Evolutionary conservation across 495 filamentous ascomycete species (phyloP), one percentile per base, ranked within the genome.

Genomic region (Aspergillus sparsus): DNA sequence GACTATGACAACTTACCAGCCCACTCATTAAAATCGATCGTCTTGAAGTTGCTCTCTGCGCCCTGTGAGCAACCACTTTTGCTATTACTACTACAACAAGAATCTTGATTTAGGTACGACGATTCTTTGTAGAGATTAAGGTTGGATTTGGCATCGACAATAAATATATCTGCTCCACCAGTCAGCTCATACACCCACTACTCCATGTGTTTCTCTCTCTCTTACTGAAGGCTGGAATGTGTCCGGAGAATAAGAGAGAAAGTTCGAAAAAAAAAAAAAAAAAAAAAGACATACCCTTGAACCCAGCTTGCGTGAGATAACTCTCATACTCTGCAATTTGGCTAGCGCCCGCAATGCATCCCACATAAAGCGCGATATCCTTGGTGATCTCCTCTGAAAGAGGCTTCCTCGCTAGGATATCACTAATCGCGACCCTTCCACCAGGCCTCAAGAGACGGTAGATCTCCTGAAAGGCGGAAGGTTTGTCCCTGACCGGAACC

Each of bases 361-460:
- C 85, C 35, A 84, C 80, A 67, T 87, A 85, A 46, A 85, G 63
- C 18, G 79, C 75, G 15, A 83, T 65, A 69, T 81, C 69, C 2
- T 68, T 72, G 15, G 65, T 71, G 18, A 90, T 35, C 12, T 77
- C 69, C 33, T 79, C 62, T 0, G 84, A 79, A 11, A 89, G 71
- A 16, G 68, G 60, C 65, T 81, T 77, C 64, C 75, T 82, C 37
- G 80, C 74, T 6, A 89, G 69, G 58, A 89, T 85, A 68, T 90
- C 87, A n/a, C 79, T 83, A 11, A 91, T 72, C 6, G 84, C 87
- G 18, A 89, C 69, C 27, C 86, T 70, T 2, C 88, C 87, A 16
- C 82, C 82, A 0, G 85, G 76, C 66, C 82, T 82, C 12, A 89
- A 70, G 8, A 91, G 60, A 7, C 88, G 81, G 66, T 74, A 74